Conservation (phyloP, 495 filamentous ascomycete genomes). For the Annulohypoxylon bovei region DNA sequence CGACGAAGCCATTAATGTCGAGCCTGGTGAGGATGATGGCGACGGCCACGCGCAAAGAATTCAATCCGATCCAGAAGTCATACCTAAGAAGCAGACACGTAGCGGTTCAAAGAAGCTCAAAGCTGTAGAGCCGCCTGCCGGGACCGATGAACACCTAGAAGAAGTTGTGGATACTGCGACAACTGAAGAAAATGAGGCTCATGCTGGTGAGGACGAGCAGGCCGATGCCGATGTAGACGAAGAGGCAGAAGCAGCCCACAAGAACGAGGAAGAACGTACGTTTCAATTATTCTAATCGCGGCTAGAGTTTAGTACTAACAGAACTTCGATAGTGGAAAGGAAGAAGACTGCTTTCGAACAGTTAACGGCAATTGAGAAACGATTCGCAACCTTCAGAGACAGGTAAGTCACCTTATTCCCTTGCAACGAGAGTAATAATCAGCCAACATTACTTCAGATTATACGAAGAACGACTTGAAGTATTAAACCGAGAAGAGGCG, state of each 20-base stretch:
- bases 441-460: constrained; percentile 62
- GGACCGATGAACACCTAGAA: constrained; percentile 46
- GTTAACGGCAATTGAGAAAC: constrained; percentile 78
- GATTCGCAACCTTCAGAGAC: constrained; percentile 85
- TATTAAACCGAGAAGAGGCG: constrained; percentile 83
- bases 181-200: constrained; percentile 50
- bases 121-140: constrained; percentile 43
- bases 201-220: constrained; percentile 58
- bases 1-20: constrained; percentile 49
- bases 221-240: constrained; percentile 61
- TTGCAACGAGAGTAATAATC: constrained; percentile 18
- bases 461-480: constrained; percentile 84
- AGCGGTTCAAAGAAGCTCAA: constrained; percentile 53
- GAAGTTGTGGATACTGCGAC: constrained; percentile 42
- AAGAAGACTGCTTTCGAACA: constrained; percentile 85
- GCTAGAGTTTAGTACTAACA: constrained; percentile 51
- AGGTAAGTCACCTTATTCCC: constrained; percentile 65
- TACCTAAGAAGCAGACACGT: constrained; percentile 52
- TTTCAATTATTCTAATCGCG: constrained; percentile 1
- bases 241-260: constrained; percentile 62
- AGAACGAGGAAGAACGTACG: constrained; percentile 82
- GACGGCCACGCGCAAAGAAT: constrained; percentile 36
- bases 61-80: constrained; percentile 47
- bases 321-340: constrained; percentile 67
- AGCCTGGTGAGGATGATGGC: constrained; percentile 38